Conservation (phyloP, 2,329 filamentous ascomycete genomes). For the Penicillium corylophilum region DNA sequence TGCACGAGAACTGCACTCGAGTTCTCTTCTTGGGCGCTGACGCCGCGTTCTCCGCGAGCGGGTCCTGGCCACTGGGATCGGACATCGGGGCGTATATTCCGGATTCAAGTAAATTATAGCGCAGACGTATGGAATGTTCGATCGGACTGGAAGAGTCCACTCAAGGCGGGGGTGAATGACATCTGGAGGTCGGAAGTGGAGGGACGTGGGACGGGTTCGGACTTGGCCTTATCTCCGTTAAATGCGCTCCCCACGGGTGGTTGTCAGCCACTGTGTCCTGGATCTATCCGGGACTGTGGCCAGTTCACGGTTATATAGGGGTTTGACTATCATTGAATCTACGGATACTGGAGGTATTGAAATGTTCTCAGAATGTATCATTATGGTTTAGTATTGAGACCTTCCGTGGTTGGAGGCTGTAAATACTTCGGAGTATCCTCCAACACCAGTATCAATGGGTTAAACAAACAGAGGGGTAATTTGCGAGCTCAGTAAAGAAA, state of each 20-base stretch:
- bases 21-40: conserved; percentile 30
- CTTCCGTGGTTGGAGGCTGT: too few species aligned
- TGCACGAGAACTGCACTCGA: conserved; percentile 40
- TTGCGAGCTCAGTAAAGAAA: background rate
- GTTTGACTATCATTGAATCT: too few species aligned
- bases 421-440: background rate
- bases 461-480: background rate
- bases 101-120: background rate
- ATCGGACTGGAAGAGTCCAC: background rate
- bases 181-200: background rate
- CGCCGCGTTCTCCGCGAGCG: conserved; percentile 9
- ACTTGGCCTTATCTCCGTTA: background rate
- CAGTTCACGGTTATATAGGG: too few species aligned
- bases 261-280: background rate
- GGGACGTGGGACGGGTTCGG: background rate
- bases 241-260: background rate
- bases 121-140: background rate
- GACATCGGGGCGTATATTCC: too few species aligned
- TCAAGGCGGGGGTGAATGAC: background rate
- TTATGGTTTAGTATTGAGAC: too few species aligned
- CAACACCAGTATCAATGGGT: background rate
- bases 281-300: too few species aligned
- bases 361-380: too few species aligned
- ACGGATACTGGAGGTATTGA: too few species aligned
- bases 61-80: conserved; percentile 6